A percentile compares a stretch with the other conserved stretches of the same genome.
phyloP scores from a whole-genome alignment of 306 rosid genomes.

The Casuarina glauca region DNA sequence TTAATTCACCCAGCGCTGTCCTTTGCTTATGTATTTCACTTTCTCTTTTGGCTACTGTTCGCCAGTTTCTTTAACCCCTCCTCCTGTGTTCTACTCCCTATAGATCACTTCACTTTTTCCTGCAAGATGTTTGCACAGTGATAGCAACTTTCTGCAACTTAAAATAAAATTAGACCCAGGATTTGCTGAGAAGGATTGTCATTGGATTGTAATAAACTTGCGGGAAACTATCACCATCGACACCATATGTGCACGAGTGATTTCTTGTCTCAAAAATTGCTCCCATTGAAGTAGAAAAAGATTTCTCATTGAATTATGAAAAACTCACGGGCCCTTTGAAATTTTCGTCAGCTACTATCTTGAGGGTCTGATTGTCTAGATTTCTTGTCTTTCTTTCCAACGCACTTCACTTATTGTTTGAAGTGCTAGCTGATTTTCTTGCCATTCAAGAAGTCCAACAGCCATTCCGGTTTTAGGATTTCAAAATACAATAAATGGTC shows the following conservation, averaged over 20 bases:
- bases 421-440: too few relatives aligned
- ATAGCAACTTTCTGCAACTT: conserved; percentile 23
- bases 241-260: conserved; percentile 33
- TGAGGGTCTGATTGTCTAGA: background rate
- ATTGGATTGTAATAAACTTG: conserved; percentile 20
- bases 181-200: conserved; percentile 37
- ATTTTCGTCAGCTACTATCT: background rate
- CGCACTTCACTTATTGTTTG: too few relatives aligned
- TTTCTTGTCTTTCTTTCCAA: background rate
- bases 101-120: conserved; percentile 13
- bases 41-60: conserved; percentile 22
- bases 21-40: background rate
- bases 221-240: conserved; percentile 21
- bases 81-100: conserved; percentile 23
- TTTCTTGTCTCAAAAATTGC: conserved; percentile 7
- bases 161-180: background rate
- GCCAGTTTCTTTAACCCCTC: conserved; percentile 26
- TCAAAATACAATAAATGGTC: too few relatives aligned
- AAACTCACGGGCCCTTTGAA: background rate
- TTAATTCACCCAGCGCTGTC: conserved; percentile 32
- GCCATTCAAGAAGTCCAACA: too few relatives aligned
- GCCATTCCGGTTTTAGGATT: too few relatives aligned
- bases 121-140: conserved; percentile 19
- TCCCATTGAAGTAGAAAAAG: background rate
- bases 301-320: background rate